These are phyloP conservation scores for Aspergillus mulundensis DNA, from an alignment of 495 filamentous ascomycete species.

Conservation along the genomic window DNA sequence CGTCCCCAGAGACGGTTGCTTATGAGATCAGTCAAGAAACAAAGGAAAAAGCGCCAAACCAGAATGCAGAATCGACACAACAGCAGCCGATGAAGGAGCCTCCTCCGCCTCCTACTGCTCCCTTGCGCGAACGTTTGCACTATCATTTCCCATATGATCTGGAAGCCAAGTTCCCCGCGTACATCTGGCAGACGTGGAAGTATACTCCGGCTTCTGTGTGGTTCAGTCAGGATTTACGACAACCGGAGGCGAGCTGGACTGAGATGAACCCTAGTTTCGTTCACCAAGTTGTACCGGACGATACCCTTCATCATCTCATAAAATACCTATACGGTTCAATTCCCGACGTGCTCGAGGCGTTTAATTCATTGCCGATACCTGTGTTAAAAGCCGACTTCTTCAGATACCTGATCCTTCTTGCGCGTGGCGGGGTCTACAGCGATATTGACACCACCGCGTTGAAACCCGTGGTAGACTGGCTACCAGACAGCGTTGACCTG, in stretches of 20 bases:
- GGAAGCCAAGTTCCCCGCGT: slow-evolving; percentile 84
- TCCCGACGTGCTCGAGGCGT: slow-evolving; percentile 91
- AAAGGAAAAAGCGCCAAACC: slow-evolving; percentile 10
- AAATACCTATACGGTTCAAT: slow-evolving; percentile 81
- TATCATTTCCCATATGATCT: slow-evolving; percentile 94
- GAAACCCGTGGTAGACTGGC: slow-evolving; percentile 79
- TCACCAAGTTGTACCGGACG: slow-evolving; percentile 94
- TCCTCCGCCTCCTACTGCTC: slow-evolving; percentile 34
- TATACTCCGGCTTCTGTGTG: slow-evolving; percentile 75
- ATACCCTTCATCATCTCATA: slow-evolving; percentile 74
- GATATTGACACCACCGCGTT: slow-evolving; percentile 93
- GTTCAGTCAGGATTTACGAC: slow-evolving; percentile 70
- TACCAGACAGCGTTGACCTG: slow-evolving; percentile 72
- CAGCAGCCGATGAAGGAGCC: slow-evolving; percentile 38
- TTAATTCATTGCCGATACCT: slow-evolving; percentile 74
- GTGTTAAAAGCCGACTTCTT: slow-evolving; percentile 98
- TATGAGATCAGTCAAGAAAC: slow-evolving; percentile 8
- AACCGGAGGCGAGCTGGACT: slow-evolving; percentile 86
- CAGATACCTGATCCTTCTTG: slow-evolving; percentile 90
- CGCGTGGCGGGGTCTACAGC: slow-evolving; percentile 90
- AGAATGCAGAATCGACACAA: slow-evolving; percentile 19
- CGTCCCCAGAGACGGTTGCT: slow-evolving; percentile 13
- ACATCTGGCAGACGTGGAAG: slow-evolving; percentile 99
- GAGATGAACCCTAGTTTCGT: slow-evolving; percentile 85
- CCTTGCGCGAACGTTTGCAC: slow-evolving; percentile 76